phyloP scores from a whole-genome alignment of 768 basidiomycete species.

The Pulveroboletus sp. region DNA sequence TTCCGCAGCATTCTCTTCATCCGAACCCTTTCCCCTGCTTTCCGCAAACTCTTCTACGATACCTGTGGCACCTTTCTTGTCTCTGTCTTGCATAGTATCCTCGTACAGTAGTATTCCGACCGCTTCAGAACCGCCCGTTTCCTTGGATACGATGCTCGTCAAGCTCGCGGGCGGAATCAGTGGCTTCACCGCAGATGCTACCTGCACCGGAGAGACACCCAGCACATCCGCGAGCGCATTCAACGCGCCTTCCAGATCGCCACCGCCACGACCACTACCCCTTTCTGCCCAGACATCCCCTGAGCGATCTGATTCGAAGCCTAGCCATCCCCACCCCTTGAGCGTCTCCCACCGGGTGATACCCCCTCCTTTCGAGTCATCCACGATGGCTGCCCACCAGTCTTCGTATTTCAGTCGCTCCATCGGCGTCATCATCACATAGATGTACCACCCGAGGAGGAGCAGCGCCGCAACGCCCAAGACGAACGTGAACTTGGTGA shows the following conservation, averaged over 20 bases:
- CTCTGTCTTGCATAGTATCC: constrained; percentile 2
- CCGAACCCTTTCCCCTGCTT: not conserved
- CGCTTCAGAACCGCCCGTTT: constrained; percentile 42
- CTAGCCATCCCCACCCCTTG: constrained; percentile 5
- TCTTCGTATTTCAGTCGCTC: constrained; percentile 47
- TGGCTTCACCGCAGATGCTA: constrained; percentile 59
- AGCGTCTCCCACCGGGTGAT: not conserved
- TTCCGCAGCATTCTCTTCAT: not conserved
- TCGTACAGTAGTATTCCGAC: constrained; percentile 33
- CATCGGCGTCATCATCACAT: constrained; percentile 39
- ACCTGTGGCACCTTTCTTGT: not conserved
- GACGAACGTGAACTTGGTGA: constrained; percentile 44
- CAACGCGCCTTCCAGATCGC: constrained; percentile 54
- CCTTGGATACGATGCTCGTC: constrained; percentile 43
- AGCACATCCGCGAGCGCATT: constrained; percentile 57
- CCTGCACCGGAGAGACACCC: constrained; percentile 54
- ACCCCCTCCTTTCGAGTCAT: constrained; percentile 1
- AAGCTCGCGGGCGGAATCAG: constrained; percentile 58
- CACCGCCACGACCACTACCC: no score
- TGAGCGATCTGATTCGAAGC: constrained; percentile 3
- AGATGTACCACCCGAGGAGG: constrained; percentile 48
- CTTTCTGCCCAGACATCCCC: not conserved
- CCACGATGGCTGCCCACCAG: constrained; percentile 43
- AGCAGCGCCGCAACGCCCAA: constrained; percentile 39
- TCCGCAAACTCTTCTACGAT: not conserved